Conservation (phyloP, 2,329 filamentous ascomycete species). For the Rhynchosporium graminicola region DNA sequence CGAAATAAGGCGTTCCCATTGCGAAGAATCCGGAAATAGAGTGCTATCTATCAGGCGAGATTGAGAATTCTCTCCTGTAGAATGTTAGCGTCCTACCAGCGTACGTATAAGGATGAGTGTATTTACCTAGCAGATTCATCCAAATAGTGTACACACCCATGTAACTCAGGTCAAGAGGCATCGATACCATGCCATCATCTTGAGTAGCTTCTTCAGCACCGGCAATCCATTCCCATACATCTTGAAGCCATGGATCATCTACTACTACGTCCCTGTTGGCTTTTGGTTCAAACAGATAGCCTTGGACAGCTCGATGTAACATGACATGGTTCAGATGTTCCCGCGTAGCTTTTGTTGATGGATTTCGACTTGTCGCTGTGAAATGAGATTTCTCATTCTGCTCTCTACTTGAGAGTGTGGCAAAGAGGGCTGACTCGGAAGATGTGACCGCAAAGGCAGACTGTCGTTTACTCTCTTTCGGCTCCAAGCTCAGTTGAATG, state of each 20-base stretch:
- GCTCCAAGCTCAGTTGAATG: slow-evolving; percentile 22
- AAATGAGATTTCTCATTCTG: slow-evolving; percentile 54
- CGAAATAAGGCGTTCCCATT: slow-evolving; percentile 64
- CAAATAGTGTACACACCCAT: slow-evolving; percentile 74
- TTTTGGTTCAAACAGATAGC: slow-evolving; percentile 63
- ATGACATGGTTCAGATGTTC: slow-evolving; percentile 51
- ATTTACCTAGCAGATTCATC: slow-evolving; percentile 65
- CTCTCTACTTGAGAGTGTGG: slow-evolving; percentile 51
- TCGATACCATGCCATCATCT: slow-evolving; percentile 69
- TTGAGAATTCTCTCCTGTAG: slow-evolving; percentile 49
- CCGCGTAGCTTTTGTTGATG: slow-evolving; percentile 23
- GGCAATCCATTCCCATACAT: slow-evolving; percentile 76
- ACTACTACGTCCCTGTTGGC: slow-evolving; percentile 67
- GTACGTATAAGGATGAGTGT: background rate
- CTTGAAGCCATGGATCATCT: slow-evolving; percentile 74
- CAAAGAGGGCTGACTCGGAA: background rate
- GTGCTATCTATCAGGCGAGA: slow-evolving; percentile 51
- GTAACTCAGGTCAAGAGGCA: slow-evolving; percentile 71
- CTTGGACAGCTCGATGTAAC: slow-evolving; percentile 60
- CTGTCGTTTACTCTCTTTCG: slow-evolving; percentile 10
- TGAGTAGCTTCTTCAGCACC: slow-evolving; percentile 64
- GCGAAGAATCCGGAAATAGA: slow-evolving; percentile 46
- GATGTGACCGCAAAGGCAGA: background rate
- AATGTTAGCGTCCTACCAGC: slow-evolving; percentile 9
- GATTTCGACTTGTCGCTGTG: slow-evolving; percentile 40